These are phyloP conservation scores for Citrus australasica DNA, from an alignment of 345 rosid genomes.

Conservation along the genomic window DNA sequence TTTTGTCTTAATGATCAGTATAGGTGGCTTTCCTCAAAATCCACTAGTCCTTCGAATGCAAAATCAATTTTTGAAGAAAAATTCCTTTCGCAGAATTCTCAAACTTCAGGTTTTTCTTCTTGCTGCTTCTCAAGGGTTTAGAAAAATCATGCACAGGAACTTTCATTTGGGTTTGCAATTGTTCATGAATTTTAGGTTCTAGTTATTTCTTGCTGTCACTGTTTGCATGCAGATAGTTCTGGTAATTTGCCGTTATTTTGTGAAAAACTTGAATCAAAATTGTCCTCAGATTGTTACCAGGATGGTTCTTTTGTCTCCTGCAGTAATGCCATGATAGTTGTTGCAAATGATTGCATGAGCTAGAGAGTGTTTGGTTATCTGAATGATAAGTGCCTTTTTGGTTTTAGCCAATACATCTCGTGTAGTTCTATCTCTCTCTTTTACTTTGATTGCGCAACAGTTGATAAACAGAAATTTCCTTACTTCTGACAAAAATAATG, in stretches of 20 bases:
- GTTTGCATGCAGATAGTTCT: not conserved
- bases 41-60: slow-evolving; percentile 48
- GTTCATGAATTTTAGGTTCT: not conserved
- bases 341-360: not conserved
- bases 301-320: not conserved
- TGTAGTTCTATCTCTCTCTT: not conserved
- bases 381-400: not conserved
- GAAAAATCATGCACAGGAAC: not conserved
- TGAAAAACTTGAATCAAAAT: not conserved
- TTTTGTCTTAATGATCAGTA: slow-evolving; percentile 59
- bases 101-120: slow-evolving; percentile 78
- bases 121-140: slow-evolving; percentile 4
- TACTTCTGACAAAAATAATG: not conserved
- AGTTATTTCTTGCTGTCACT: not conserved
- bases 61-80: slow-evolving; percentile 94
- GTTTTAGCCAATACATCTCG: not conserved
- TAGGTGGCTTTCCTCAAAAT: slow-evolving; percentile 98
- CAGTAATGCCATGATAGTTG: not conserved
- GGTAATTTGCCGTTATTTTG: not conserved
- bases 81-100: slow-evolving; percentile 88
- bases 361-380: not conserved
- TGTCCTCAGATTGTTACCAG: not conserved
- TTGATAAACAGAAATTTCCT: not conserved
- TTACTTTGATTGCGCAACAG: not conserved
- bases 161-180: not conserved